Evolutionary conservation across 139 green algal species (phyloP).

Genomic region (Chlamydomonas sphaeroides): DNA sequence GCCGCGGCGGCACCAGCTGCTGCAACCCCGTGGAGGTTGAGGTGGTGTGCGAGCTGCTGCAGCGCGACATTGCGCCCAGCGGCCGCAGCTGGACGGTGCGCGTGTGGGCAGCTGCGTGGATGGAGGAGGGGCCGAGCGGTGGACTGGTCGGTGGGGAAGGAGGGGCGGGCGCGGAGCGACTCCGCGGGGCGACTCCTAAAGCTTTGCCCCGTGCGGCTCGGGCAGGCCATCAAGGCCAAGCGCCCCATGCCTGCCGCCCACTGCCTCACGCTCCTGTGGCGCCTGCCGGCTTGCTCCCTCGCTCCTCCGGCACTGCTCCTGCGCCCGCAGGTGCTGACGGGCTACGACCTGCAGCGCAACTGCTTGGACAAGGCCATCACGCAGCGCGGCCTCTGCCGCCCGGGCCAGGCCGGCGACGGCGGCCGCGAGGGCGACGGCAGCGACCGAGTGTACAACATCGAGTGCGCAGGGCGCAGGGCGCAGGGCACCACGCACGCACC

Average conservation of each 20-base stretch:
- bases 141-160: too few species aligned
- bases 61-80: neutral
- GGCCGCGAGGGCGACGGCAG: neutral
- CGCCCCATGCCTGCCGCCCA: too few species aligned
- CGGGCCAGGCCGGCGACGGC: neutral
- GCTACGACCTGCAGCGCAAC: conserved; percentile 32
- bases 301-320: too few species aligned
- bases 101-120: neutral
- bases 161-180: too few species aligned
- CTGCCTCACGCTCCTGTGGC: too few species aligned
- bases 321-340: conserved; percentile 30
- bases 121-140: too few species aligned
- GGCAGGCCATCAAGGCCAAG: too few species aligned
- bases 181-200: too few species aligned
- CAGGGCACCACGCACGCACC: too few species aligned
- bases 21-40: neutral
- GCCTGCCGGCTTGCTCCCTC: too few species aligned
- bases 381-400: neutral
- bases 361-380: neutral
- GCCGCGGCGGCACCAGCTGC: neutral
- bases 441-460: conserved; percentile 37
- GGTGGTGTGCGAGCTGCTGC: neutral
- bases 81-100: conserved; percentile 20
- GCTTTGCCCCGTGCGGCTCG: too few species aligned
- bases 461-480: conserved; percentile 8